Evolutionary conservation across 2,329 filamentous ascomycete species (phyloP), one percentile per base, ranked within the genome.

Genomic region (Penicillium sumatraense): DNA sequence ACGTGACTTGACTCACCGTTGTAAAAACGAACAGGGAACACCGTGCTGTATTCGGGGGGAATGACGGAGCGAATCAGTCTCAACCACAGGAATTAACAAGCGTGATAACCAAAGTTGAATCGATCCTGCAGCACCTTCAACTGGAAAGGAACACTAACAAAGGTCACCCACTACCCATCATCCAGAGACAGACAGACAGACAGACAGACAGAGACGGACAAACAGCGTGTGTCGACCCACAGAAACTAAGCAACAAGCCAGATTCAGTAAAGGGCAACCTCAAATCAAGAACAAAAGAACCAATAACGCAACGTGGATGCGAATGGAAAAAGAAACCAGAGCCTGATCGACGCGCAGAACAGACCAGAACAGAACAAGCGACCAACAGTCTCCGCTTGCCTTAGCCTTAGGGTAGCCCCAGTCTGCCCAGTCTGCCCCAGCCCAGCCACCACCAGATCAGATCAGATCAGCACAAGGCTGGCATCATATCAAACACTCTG

Each of bases 281-380:
- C 8, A 11, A 49, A 38, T 9, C n/a, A 4, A 45, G 9, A 27
- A n/a, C n/a, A n/a, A n/a, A 31, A 13, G 38, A 7, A 2, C 27
- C 42, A 29, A 46, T 20, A 21, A 18, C 42, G n/a, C 42, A 27
- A 20, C 13, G 49, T 24, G 38, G 21, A 13, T 24, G 23, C 8
- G n/a, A 20, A 38, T 20, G 41, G 26, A 52, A 40, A 52, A 51
- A 38, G 41, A 38, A 36, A 45, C 35, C 29, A 29, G 23, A 13
- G n/a, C 26, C 10, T 27, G 23, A 36, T 48, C 36, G 5, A 24
- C 40, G 29, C 13, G 23, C n/a, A 23, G 2, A 23, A 42, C 29
- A 23, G 11, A 2, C 6, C 42, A 18, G 10, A 23, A 18, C 26
- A n/a, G 8, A 20, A 4, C 11, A 13, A 7, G 40, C 18, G 14